Evolutionary conservation across 225 moss, liverwort and hornwort species (phyloP).

Genomic region (Marchantia paleacea): DNA sequence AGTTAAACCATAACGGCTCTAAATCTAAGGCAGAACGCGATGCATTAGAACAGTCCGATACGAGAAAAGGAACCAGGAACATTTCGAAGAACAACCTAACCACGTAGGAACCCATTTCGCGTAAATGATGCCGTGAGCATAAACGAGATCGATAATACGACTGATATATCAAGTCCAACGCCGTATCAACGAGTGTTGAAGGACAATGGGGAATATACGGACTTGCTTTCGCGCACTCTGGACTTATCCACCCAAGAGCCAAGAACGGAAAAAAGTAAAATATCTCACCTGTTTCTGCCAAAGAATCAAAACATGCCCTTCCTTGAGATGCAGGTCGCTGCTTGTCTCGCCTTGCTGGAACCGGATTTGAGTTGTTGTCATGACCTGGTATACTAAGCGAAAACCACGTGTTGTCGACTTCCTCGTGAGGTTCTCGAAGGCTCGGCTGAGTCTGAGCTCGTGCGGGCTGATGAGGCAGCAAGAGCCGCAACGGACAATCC

Average conservation of each 20-base stretch:
- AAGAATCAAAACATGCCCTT: conserved; percentile 56
- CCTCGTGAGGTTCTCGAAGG: conserved; percentile 62
- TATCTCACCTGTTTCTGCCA: conserved; percentile 39
- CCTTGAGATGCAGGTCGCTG: conserved; percentile 48
- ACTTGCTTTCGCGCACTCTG: background rate
- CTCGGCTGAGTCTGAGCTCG: conserved; percentile 77
- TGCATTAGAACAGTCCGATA: too few species aligned
- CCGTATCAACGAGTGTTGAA: too few species aligned
- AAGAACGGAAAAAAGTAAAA: background rate
- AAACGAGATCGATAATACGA: too few species aligned
- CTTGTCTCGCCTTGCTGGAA: conserved; percentile 45
- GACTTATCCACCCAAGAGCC: background rate
- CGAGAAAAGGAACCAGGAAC: too few species aligned
- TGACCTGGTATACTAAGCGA: conserved; percentile 80
- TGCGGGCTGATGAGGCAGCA: conserved; percentile 86
- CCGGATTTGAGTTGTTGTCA: conserved; percentile 52
- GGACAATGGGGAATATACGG: too few species aligned
- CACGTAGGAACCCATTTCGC: too few species aligned
- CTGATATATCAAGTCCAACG: too few species aligned
- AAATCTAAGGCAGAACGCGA: too few species aligned
- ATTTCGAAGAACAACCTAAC: too few species aligned
- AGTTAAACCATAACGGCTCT: too few species aligned
- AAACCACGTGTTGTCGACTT: conserved; percentile 82
- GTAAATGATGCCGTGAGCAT: too few species aligned
- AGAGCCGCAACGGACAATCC: conserved; percentile 62